Evolutionary conservation across 2,329 filamentous ascomycete species (phyloP).

Genomic region (Coniochaeta sp.): DNA sequence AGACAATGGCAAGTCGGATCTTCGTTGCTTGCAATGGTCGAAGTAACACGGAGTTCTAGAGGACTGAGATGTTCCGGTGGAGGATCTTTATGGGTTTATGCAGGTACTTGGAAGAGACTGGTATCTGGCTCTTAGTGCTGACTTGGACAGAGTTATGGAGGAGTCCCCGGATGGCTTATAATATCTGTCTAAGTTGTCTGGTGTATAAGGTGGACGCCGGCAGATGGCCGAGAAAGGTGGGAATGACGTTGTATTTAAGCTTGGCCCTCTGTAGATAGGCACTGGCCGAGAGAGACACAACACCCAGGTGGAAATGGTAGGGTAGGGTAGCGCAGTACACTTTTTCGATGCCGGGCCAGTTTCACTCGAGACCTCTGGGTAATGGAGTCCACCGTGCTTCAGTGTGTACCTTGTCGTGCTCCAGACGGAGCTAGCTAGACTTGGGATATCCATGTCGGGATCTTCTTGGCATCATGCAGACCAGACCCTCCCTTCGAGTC

Average conservation of each 20-base stretch:
- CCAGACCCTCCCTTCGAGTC: not conserved
- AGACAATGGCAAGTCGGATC: not conserved
- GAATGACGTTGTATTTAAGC: constrained; percentile 18
- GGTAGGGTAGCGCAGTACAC: not conserved
- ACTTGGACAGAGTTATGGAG: constrained; percentile 1
- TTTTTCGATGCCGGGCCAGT: not conserved
- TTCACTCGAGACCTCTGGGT: not conserved
- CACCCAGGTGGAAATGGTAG: not conserved
- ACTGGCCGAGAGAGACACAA: not conserved
- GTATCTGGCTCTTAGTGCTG: not conserved
- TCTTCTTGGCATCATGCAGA: not conserved
- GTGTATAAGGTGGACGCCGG: not conserved
- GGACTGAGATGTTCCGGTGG: not conserved
- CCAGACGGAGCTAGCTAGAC: not conserved
- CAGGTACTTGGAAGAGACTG: not conserved
- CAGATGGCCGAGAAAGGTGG: constrained; percentile 5
- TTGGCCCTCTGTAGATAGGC: not conserved
- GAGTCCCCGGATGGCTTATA: not conserved
- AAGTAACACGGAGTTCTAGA: not conserved
- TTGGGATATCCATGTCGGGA: not conserved
- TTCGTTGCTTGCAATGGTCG: not conserved
- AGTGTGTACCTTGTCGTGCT: not conserved
- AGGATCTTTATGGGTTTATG: not conserved
- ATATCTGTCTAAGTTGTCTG: not conserved
- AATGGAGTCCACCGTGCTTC: not conserved